Percentiles rank a stretch among this genome's conserved stretches.
These are phyloP conservation scores for Fomitopsis schrenkii DNA, from an alignment of 1,284 basidiomycete genomes.

Conservation along the genomic window DNA sequence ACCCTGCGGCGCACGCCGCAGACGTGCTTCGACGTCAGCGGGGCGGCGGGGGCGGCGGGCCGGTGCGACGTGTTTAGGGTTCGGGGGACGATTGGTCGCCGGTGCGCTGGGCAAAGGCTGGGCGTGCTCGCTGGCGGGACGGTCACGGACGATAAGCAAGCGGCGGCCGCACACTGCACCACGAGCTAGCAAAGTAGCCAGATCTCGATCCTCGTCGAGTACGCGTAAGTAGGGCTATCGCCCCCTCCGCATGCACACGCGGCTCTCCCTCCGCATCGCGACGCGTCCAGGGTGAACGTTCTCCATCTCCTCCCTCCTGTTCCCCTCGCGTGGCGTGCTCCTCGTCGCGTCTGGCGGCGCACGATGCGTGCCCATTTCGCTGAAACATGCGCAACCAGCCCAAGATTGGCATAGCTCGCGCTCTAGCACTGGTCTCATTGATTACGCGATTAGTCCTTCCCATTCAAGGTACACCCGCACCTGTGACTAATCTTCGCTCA, in stretches of 20 bases:
- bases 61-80: background rate
- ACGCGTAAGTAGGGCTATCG: background rate
- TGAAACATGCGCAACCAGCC: background rate
- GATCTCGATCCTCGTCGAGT: background rate
- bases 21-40: background rate
- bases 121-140: background rate
- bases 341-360: background rate
- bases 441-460: background rate
- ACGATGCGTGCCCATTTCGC: background rate
- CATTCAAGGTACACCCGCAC: background rate
- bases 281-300: constrained; percentile 1
- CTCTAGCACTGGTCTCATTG: background rate
- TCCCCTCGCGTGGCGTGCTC: background rate
- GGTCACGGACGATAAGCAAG: background rate
- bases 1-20: background rate
- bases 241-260: background rate
- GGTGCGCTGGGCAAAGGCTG: background rate
- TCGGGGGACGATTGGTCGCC: background rate
- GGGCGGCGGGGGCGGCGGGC: background rate
- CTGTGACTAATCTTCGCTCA: background rate
- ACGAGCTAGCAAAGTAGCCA: background rate
- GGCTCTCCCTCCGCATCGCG: background rate
- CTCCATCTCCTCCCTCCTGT: background rate
- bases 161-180: background rate
- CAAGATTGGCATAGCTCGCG: background rate